These are phyloP conservation scores for Hanseniaspora mollemarum DNA, from an alignment of 805 yeast genomes.

Conservation along the genomic window DNA sequence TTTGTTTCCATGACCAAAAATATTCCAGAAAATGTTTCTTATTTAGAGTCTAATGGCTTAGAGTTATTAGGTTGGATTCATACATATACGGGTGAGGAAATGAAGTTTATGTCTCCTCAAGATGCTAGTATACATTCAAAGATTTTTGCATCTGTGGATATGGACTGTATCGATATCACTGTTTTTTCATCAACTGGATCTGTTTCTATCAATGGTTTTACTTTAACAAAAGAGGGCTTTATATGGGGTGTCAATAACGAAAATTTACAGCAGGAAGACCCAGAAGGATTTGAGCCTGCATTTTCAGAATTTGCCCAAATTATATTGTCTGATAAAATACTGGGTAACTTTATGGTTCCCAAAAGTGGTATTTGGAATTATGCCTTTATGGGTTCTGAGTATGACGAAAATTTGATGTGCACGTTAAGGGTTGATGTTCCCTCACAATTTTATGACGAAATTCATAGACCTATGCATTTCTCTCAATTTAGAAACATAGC, in stretches of 20 bases:
- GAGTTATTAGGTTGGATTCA: conserved; percentile 93
- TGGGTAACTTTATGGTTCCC: conserved; percentile 82
- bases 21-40: conserved; percentile 20
- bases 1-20: conserved; percentile 48
- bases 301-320: conserved; percentile 58
- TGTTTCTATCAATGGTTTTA: conserved; percentile 58
- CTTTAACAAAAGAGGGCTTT: conserved; percentile 51
- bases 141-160: conserved; percentile 29
- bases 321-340: conserved; percentile 57
- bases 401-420: conserved; percentile 52
- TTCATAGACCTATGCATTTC: conserved; percentile 85
- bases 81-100: conserved; percentile 56
- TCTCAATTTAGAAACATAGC: conserved; percentile 58
- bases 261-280: conserved; percentile 43
- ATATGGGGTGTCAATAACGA: conserved; percentile 64
- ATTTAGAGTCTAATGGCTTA: conserved; percentile 38
- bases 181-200: conserved; percentile 77
- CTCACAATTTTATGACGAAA: conserved; percentile 65
- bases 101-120: conserved; percentile 49
- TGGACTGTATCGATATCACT: conserved; percentile 42
- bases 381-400: conserved; percentile 75
- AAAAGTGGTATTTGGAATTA: conserved; percentile 80
- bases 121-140: conserved; percentile 54
- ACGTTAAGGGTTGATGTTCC: conserved; percentile 70
- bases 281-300: conserved; percentile 53